Conservation (phyloP, 352 stramenopile genomes). For the Pythium volutum region DNA sequence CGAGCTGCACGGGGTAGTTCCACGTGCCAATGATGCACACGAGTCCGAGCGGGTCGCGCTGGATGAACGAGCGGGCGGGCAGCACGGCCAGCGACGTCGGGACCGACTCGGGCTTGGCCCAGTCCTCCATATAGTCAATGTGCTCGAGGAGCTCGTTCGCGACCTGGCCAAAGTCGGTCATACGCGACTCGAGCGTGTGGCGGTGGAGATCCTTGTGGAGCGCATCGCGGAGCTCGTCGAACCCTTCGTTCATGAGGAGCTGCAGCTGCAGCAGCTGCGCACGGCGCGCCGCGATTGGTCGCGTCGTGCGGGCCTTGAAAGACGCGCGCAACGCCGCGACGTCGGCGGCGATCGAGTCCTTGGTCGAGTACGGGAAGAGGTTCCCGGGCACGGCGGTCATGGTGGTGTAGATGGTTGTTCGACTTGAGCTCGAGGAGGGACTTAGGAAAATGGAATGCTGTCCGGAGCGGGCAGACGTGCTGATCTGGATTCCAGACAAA, state of each 20-base stretch:
- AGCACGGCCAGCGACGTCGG: conserved; percentile 62
- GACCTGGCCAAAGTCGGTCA: conserved; percentile 43
- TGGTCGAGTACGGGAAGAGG: conserved; percentile 22
- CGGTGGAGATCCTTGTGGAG: conserved; percentile 77
- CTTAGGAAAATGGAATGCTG: neutral
- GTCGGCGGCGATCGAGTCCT: conserved; percentile 33
- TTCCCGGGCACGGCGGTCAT: conserved; percentile 18
- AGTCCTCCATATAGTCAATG: conserved; percentile 72
- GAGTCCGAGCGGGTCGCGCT: conserved; percentile 72
- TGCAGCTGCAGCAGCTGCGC: conserved; percentile 49
- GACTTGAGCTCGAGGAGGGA: neutral
- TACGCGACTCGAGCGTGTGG: conserved; percentile 61
- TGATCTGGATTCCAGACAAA: neutral
- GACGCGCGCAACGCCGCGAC: conserved; percentile 44
- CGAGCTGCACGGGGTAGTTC: conserved; percentile 88
- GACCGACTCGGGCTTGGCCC: conserved; percentile 52
- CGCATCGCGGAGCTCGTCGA: conserved; percentile 67
- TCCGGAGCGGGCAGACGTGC: neutral
- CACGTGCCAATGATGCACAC: conserved; percentile 90
- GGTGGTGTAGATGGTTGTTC: neutral
- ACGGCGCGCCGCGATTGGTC: conserved; percentile 61
- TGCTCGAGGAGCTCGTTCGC: conserved; percentile 75
- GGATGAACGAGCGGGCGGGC: conserved; percentile 59
- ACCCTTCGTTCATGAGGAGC: conserved; percentile 53
- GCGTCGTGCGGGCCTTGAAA: conserved; percentile 50